Base-by-base conservation (phyloP, 2,329 filamentous ascomycete species). In the Fusarium nurragi region DNA sequence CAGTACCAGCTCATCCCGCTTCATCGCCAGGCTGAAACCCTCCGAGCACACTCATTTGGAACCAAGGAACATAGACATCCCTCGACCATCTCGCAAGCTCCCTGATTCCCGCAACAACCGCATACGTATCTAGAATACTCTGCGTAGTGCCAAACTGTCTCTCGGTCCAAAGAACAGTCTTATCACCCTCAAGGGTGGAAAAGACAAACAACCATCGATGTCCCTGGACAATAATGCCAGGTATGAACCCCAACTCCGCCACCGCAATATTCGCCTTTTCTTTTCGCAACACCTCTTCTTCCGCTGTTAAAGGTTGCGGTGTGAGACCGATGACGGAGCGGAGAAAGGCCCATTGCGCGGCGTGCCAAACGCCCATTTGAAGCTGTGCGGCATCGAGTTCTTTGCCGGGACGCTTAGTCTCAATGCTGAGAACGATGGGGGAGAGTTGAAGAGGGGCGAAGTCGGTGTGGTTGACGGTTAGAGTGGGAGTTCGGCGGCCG, bases 171-270 rank as follows among this genome's bases (percentile, higher is more conserved):
- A 69, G 48, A 16, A 60, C 47, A 12, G 60, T 67, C 54, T 67
- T 68, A 8, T 28, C 11, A 0, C 57, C 45, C 18, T 70, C 55
- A 5, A 53, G 28, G 3, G 67, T 70, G 22, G 68, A 68, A 6
- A 67, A 52, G 13, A 70, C 65, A 36, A 70, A 64, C 7, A 59
- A 38, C 67, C 67, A 70, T 2, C 60, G 53, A 19, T 67, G 60
- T 0, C 66, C 67, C 10, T 67, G 56, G 9, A 69, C 53, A 1
- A 69, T 69, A 2, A 69, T 59, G 0, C 60, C 67, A 1, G 67
- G 67, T 34, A 70, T 62, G n/a, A 67, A 69, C 10, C 49, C 40
- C 21, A 67, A 19, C 19, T 57, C 23, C 1, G 6, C 18, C 22
- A 67, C 39, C 10, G 28, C 49, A 0, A 14, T 1, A 2, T 22